phyloP scores from a whole-genome alignment of 139 green algal genomes.

The Pseudopediastrum boryanum region DNA sequence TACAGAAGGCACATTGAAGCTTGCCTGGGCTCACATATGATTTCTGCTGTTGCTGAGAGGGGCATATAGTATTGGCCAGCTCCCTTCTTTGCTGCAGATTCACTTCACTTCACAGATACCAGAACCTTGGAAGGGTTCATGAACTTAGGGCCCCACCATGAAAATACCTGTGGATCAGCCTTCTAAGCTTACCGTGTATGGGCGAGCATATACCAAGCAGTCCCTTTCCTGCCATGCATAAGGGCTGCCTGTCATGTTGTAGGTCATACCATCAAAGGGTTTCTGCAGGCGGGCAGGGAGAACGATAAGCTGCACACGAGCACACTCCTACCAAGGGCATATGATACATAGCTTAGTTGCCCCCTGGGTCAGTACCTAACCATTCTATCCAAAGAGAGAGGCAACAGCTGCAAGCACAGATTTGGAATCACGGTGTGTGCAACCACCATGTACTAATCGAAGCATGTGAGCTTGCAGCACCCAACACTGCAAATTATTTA shows the following conservation, averaged over 20 bases:
- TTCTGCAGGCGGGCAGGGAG: conserved; percentile 33
- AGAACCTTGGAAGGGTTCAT: background rate
- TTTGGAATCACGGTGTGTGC: background rate
- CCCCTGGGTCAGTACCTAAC: background rate
- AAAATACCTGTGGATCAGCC: background rate
- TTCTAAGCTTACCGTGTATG: conserved; percentile 25
- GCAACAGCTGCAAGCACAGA: background rate
- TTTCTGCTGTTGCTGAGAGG: no score
- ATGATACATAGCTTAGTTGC: background rate
- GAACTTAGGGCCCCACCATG: background rate
- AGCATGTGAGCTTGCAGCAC: no score
- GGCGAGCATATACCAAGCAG: conserved; percentile 42
- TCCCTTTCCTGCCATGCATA: conserved; percentile 62
- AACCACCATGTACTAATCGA: conserved; percentile 17
- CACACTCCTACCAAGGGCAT: background rate
- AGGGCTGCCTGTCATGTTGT: conserved; percentile 58
- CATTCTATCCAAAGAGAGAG: background rate
- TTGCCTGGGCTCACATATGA: no score
- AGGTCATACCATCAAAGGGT: conserved; percentile 49
- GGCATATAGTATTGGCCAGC: no score
- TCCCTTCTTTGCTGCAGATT: background rate
- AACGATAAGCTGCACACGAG: background rate
- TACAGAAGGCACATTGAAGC: background rate
- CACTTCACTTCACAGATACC: background rate
- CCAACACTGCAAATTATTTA: no score